Conservation (phyloP, 345 rosid species). For the Murraya koenigii region DNA sequence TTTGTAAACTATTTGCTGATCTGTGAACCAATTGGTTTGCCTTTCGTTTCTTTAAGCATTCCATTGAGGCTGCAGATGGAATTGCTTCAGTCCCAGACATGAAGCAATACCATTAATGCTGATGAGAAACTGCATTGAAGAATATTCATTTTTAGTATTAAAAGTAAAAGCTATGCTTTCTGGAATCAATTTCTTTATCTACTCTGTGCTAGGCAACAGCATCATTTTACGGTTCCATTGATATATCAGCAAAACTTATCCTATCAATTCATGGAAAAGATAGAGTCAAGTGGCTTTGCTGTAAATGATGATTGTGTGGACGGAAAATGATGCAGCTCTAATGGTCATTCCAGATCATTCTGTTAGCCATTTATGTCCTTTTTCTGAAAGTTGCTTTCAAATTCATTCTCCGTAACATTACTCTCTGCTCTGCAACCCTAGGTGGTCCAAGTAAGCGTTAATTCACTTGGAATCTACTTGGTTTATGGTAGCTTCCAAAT, state of each 20-base stretch:
- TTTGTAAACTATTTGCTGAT: constrained; percentile 11
- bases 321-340: neutral
- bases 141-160: neutral
- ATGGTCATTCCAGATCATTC: neutral
- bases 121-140: neutral
- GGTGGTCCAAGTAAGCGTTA: neutral
- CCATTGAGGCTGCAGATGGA: neutral
- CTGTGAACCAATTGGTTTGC: neutral
- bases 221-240: neutral
- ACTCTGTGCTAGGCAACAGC: neutral
- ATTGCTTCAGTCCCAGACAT: neutral
- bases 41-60: neutral
- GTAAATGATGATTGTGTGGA: constrained; percentile 1
- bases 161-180: neutral
- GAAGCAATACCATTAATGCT: neutral
- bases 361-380: neutral
- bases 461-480: neutral
- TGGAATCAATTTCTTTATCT: neutral
- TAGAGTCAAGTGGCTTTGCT: neutral
- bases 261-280: neutral
- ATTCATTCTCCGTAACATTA: neutral
- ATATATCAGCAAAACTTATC: neutral
- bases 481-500: neutral
- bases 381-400: constrained; percentile 11
- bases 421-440: neutral